phyloP scores from a whole-genome alignment of 164 flowering plant species.

The Umbellularia californica region DNA sequence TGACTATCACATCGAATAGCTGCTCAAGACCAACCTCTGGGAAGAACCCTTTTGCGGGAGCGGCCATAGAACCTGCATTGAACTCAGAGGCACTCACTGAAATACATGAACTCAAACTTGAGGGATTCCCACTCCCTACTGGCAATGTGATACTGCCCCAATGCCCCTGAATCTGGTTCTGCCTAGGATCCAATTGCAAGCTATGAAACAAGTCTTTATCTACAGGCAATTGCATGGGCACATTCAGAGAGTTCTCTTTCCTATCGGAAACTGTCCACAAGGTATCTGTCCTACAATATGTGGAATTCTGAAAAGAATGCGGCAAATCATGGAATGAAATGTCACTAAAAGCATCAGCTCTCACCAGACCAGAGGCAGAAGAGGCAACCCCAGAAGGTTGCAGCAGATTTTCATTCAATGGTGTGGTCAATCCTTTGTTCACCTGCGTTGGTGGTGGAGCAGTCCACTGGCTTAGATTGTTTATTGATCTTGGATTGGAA shows the following conservation, averaged over 20 bases:
- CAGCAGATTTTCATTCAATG: constrained; percentile 16
- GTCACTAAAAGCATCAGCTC: constrained; percentile 6
- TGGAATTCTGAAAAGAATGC: constrained; percentile 34
- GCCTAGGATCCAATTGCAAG: constrained; percentile 27
- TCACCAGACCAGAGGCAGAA: constrained; percentile 19
- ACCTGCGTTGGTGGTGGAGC: constrained; percentile 28
- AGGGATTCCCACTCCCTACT: constrained; percentile 12
- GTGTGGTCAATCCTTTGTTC: not conserved
- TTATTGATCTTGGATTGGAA: constrained; percentile 17
- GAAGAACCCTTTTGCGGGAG: constrained; percentile 44
- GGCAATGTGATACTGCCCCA: constrained; percentile 40
- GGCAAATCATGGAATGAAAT: constrained; percentile 11
- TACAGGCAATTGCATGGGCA: constrained; percentile 14
- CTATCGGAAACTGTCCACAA: constrained; percentile 12
- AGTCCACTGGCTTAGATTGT: constrained; percentile 38
- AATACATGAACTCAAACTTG: constrained; percentile 18
- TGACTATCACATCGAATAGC: constrained; percentile 33
- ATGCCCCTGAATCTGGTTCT: constrained; percentile 15
- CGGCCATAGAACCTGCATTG: constrained; percentile 24
- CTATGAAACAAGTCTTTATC: constrained; percentile 31
- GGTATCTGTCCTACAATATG: constrained; percentile 18
- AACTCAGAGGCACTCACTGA: constrained; percentile 38
- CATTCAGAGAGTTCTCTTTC: constrained; percentile 18
- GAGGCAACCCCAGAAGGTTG: constrained; percentile 22
- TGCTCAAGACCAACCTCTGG: constrained; percentile 59